Conservation (phyloP, 495 filamentous ascomycete species). For the Penicillium parvum region DNA sequence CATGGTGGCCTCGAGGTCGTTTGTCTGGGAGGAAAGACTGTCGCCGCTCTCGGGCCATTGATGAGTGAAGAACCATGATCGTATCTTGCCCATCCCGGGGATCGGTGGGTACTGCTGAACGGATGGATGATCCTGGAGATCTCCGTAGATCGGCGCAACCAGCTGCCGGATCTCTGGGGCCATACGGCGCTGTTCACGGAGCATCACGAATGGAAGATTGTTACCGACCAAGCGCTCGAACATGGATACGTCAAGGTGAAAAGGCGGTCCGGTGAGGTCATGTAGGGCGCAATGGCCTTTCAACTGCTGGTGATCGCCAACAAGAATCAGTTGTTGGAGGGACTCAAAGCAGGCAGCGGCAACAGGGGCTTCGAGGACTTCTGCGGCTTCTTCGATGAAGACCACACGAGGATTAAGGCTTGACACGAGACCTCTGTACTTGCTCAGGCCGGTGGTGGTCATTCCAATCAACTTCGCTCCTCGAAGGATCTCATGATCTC, state of each 20-base stretch:
- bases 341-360: conserved; percentile 61
- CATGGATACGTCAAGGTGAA: conserved; percentile 62
- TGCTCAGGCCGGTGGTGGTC: conserved; percentile 83
- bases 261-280: conserved; percentile 53
- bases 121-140: conserved; percentile 62
- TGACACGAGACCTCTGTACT: conserved; percentile 72
- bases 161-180: conserved; percentile 63
- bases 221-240: conserved; percentile 77
- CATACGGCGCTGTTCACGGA: conserved; percentile 67
- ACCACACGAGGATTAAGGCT: conserved; percentile 62
- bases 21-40: conserved; percentile 63
- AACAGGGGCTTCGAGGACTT: conserved; percentile 64
- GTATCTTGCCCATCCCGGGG: conserved; percentile 71
- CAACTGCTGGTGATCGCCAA: conserved; percentile 74
- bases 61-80: conserved; percentile 72
- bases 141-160: conserved; percentile 62
- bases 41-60: conserved; percentile 61
- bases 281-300: conserved; percentile 55
- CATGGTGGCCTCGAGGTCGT: conserved; percentile 74
- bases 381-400: conserved; percentile 73
- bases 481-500: conserved; percentile 45
- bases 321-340: conserved; percentile 67
- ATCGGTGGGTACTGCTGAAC: conserved; percentile 59
- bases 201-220: conserved; percentile 54
- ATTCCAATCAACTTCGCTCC: conserved; percentile 61